phyloP scores from a whole-genome alignment of 805 yeast species.

The Starmerella riodocensis region DNA sequence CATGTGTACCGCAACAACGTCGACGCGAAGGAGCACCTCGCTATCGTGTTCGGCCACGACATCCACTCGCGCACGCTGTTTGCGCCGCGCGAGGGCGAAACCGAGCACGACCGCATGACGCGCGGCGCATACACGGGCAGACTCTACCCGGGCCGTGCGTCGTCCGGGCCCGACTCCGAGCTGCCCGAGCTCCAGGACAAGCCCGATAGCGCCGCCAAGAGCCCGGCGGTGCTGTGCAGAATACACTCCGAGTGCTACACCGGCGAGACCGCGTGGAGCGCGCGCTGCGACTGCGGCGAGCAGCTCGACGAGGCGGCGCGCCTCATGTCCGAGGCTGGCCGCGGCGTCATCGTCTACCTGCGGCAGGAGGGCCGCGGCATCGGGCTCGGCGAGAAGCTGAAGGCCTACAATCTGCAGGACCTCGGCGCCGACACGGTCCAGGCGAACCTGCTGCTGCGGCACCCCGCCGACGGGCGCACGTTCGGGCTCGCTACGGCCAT shows the following conservation, averaged over 20 bases:
- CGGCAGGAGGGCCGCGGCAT: conserved; percentile 98
- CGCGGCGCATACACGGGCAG: conserved; percentile 94
- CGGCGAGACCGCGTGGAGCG: conserved; percentile 98
- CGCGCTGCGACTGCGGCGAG: conserved; percentile 98
- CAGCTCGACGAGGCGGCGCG: conserved; percentile 97
- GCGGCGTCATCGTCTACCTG: conserved; percentile 87
- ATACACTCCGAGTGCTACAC: conserved; percentile 97
- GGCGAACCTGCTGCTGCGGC: conserved; percentile 81
- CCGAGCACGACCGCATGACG: conserved; percentile 93
- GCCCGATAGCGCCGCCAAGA: neutral
- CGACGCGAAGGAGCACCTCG: conserved; percentile 88
- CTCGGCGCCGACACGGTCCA: conserved; percentile 97
- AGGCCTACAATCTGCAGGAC: conserved; percentile 94
- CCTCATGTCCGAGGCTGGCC: conserved; percentile 72
- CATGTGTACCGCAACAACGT: conserved; percentile 77
- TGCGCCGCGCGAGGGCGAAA: conserved; percentile 47
- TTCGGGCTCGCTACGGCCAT: conserved; percentile 92
- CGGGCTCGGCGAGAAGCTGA: conserved; percentile 93
- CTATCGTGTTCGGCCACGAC: conserved; percentile 91
- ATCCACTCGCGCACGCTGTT: conserved; percentile 67
- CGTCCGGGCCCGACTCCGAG: conserved; percentile 9
- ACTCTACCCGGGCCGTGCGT: conserved; percentile 66
- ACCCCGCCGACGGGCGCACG: conserved; percentile 96
- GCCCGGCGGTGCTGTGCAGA: conserved; percentile 43
- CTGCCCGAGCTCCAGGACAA: conserved; percentile 1